Percentiles rank a stretch among this genome's conserved stretches.
These are phyloP conservation scores for Malus sieversii DNA, from an alignment of 306 rosid genomes.

Conservation along the genomic window DNA sequence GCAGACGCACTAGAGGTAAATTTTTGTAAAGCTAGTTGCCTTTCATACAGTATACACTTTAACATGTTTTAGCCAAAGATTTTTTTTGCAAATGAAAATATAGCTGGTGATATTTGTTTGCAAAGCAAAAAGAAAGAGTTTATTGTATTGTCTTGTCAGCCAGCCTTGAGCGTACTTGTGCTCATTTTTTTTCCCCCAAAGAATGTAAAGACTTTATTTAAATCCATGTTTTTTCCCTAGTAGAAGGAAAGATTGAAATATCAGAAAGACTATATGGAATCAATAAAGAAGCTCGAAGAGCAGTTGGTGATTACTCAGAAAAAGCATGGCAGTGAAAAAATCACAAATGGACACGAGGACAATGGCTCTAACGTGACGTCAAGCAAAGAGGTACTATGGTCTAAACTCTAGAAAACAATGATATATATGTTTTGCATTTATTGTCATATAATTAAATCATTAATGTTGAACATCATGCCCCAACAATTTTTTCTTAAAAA, in stretches of 20 bases:
- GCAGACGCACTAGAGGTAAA: slow-evolving; percentile 72
- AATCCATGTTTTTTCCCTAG: slow-evolving; percentile 19
- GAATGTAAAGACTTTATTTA: slow-evolving; percentile 7
- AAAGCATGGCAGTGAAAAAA: slow-evolving; percentile 36
- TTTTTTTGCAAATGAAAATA: neutral
- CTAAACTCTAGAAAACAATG: neutral
- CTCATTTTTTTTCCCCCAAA: neutral
- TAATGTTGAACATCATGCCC: neutral
- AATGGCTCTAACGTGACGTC: slow-evolving; percentile 23
- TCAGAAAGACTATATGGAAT: slow-evolving; percentile 82
- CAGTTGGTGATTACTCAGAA: slow-evolving; percentile 53
- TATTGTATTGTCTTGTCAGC: neutral
- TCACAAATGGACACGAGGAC: slow-evolving; percentile 22
- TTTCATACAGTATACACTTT: neutral
- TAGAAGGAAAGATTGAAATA: slow-evolving; percentile 80
- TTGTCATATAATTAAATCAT: slow-evolving; percentile 1
- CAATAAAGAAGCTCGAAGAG: slow-evolving; percentile 87
- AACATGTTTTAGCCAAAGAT: neutral
- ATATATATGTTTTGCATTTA: neutral
- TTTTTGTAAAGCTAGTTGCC: neutral
- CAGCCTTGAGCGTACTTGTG: neutral
- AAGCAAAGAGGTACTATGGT: slow-evolving; percentile 36
- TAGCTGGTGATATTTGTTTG: neutral
- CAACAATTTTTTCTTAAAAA: neutral
- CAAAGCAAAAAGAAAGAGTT: neutral